Conservation (phyloP, 1,284 basidiomycete genomes). For the Flammula alnicola region DNA sequence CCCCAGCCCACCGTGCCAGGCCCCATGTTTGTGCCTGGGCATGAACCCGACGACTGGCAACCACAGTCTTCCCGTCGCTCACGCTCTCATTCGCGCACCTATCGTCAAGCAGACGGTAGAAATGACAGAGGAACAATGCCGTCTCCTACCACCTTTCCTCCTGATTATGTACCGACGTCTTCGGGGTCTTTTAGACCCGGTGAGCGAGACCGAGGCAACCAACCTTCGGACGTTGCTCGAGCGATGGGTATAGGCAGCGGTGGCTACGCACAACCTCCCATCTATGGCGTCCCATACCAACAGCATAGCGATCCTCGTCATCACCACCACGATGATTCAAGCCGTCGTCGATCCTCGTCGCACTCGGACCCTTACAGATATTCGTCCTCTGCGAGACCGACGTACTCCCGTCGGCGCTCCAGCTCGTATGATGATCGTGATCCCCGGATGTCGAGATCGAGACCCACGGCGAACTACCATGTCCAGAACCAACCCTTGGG, state of each 20-base stretch:
- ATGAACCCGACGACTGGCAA: not conserved
- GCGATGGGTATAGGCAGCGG: not conserved
- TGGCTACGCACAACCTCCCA: not conserved
- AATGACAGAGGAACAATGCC: not conserved
- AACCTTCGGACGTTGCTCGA: not conserved
- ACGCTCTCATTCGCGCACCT: not conserved
- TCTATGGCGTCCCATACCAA: not conserved
- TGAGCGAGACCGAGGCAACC: too few relatives aligned
- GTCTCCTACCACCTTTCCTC: not conserved
- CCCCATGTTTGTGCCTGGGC: too few relatives aligned
- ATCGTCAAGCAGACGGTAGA: not conserved
- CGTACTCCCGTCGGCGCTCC: slow-evolving; percentile 6
- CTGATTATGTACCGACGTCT: slow-evolving; percentile 3
- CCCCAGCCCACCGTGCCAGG: too few relatives aligned
- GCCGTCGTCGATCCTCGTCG: not conserved
- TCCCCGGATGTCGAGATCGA: not conserved
- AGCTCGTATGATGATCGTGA: slow-evolving; percentile 3
- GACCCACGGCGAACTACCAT: not conserved
- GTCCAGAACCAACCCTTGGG: not conserved
- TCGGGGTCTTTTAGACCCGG: too few relatives aligned
- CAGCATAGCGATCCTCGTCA: not conserved
- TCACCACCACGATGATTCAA: not conserved
- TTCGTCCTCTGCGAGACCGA: not conserved
- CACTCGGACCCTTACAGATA: not conserved
- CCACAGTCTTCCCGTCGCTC: not conserved